Base-by-base conservation (phyloP, 495 filamentous ascomycete species). In the Neurospora sp. region DNA sequence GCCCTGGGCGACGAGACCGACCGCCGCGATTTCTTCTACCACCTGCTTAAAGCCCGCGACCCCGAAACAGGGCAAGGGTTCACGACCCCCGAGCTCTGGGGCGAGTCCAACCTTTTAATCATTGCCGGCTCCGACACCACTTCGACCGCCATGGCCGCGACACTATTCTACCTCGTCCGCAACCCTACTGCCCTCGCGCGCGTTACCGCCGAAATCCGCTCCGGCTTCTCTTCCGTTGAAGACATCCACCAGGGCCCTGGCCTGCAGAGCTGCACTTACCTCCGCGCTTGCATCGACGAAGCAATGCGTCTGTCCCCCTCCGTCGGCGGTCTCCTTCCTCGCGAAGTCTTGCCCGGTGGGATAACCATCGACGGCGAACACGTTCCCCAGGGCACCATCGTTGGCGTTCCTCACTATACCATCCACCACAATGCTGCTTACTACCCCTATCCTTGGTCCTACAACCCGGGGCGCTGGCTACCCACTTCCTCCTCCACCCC, bases 261-360 rank as follows among this genome's bases (percentile, higher is more conserved):
- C 39, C 83, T 93, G 2, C 84, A 85, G 70, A 86, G 88, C 0
- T 83, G 88, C 73, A 83, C 85, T 75, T 88, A 90, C 74, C 83
- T 86, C 20, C 85, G 85, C 39, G 87, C 86, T 6, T 88, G 90
- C 79, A 89, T 93, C 76, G 91, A 93, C 78, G 92, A 94, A 74
- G 84, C 89, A 7, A 87, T 94, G 84, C 89, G 92, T 48, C 81
- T 94, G 71, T 87, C 87, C 0, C 92, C 92, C 16, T 85, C 91
- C 0, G 90, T 93, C 5, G 82, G 85, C 40, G 87, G 87, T 12
- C 80, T 87, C 3, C 79, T 92, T 0, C 89, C 90, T 1, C 88
- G 91, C 42, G 83, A 87, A 74, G 90, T 93, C 6, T 83, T 89
- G 3, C 71, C 83, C 1, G 91, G 90, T 59, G 91, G 91, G 16